These are phyloP conservation scores for Collybia nuda DNA, from an alignment of 768 basidiomycete genomes.

Conservation along the genomic window DNA sequence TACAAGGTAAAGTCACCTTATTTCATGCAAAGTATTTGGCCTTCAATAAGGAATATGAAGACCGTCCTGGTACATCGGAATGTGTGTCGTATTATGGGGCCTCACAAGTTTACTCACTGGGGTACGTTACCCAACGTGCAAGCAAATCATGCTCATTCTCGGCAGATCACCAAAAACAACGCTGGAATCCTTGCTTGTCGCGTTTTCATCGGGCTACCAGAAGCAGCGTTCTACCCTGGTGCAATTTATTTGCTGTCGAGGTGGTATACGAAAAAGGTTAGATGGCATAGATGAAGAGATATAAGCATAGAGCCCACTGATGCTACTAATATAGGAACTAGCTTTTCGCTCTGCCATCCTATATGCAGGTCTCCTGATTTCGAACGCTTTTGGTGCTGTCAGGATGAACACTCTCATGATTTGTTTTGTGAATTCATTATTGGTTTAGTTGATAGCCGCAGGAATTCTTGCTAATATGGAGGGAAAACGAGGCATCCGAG, in stretches of 20 bases:
- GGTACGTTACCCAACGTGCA: conserved; percentile 26
- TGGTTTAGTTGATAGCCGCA: conserved; percentile 62
- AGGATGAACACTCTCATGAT: conserved; percentile 13
- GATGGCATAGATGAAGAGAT: not conserved
- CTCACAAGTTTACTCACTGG: conserved; percentile 63
- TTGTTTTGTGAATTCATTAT: not conserved
- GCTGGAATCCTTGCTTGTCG: conserved; percentile 55
- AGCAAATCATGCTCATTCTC: not conserved
- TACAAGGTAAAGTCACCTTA: conserved; percentile 40
- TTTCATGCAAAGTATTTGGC: not conserved
- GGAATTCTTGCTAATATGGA: conserved; percentile 72
- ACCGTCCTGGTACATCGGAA: conserved; percentile 61
- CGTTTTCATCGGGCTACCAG: conserved; percentile 63
- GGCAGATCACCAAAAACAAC: conserved; percentile 53
- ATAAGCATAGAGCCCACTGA: conserved; percentile 4
- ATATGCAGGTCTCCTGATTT: conserved; percentile 58
- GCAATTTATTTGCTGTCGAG: conserved; percentile 45
- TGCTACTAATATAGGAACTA: conserved; percentile 46
- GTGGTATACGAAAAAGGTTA: conserved; percentile 59
- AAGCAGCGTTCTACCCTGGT: conserved; percentile 69
- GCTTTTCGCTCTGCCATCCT: conserved; percentile 63
- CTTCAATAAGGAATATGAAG: conserved; percentile 24
- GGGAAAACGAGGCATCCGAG: conserved; percentile 61
- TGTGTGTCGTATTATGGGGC: conserved; percentile 63
- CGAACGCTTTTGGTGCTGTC: conserved; percentile 68